Base-by-base conservation (phyloP, 2,329 filamentous ascomycete genomes). In the Fusarium illudens region DNA sequence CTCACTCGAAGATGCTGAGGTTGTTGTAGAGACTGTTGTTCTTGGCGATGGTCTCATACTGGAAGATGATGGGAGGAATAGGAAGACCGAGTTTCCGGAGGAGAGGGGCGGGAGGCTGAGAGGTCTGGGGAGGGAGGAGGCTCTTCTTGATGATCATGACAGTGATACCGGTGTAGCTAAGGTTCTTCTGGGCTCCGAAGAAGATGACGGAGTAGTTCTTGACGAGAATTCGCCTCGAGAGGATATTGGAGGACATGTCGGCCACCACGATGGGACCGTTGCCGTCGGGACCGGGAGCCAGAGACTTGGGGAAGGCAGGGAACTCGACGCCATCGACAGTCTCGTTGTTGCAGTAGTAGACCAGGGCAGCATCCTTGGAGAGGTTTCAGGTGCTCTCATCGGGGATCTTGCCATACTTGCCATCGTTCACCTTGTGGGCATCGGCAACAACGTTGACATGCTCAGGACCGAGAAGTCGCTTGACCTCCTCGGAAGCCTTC, bases 11-110 rank as follows among this genome's bases (percentile, higher is more conserved):
- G 75, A 98, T 97, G 74, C 93, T 94, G 11, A 98, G 83, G 0
- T 95, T 98, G 81, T 98, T 98, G 83, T 98, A 98, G 27, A 98
- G 85, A 72, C 92, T 96, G 82, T 97, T 96, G 82, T 96, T 96
- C 84, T 96, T 96, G 37, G 92, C 90, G 70, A 96, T 91, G 0
- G 88, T 93, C 65, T 93, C 90, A 76, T 95, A 98, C 68, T 92
- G 88, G 49, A 98, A 83, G 42, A 97, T 87, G 17, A 92, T 87
- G 3, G 95, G 94, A 0, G 90, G 89, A 37, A 96, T 87, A 2
- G 92, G 89, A n/a, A 97, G 83, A 19, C 87, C 89, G 10, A 97
- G 86, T 62, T 89, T 84, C 62, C 94, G 87, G 75, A 97, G 82
- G 49, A 97, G 82, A 6, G 86, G 82, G 2, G 92, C 82, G 8